A percentile compares a stretch with the other conserved stretches of the same genome.
phyloP scores from a whole-genome alignment of 352 stramenopile genomes.

The Globisporangium irregulare region DNA sequence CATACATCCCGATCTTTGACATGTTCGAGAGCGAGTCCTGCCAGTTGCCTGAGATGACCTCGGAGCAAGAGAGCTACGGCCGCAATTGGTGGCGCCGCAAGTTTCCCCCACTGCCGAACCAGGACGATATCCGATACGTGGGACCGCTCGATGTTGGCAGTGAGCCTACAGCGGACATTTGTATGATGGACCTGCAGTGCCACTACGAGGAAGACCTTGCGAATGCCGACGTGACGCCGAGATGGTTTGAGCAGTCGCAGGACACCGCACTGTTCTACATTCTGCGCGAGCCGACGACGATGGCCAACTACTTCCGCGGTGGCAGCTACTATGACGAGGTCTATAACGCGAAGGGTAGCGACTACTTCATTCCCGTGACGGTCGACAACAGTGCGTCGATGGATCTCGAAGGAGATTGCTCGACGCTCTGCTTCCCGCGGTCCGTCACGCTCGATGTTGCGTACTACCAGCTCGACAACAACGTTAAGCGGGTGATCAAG shows the following conservation, averaged over 20 bases:
- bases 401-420: conserved; percentile 85
- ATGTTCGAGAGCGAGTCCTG: conserved; percentile 92
- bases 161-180: conserved; percentile 91
- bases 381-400: conserved; percentile 84
- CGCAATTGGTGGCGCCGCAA: conserved; percentile 67
- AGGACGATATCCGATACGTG: conserved; percentile 93
- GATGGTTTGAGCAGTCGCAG: conserved; percentile 94
- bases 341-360: conserved; percentile 46
- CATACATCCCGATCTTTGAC: conserved; percentile 92
- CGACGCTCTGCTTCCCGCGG: conserved; percentile 90
- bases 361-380: conserved; percentile 94
- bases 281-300: conserved; percentile 88
- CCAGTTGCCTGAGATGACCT: conserved; percentile 79
- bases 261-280: conserved; percentile 91
- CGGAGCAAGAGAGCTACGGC: conserved; percentile 55
- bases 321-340: conserved; percentile 74
- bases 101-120: conserved; percentile 89
- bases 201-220: conserved; percentile 92
- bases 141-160: conserved; percentile 84
- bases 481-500: conserved; percentile 93
- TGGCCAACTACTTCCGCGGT: conserved; percentile 83
- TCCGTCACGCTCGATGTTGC: conserved; percentile 90
- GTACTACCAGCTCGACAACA: conserved; percentile 92
- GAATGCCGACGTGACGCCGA: conserved; percentile 85
- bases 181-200: conserved; percentile 87